phyloP scores from a whole-genome alignment of 2,329 filamentous ascomycete genomes.

The Herpotrichia juniperi region DNA sequence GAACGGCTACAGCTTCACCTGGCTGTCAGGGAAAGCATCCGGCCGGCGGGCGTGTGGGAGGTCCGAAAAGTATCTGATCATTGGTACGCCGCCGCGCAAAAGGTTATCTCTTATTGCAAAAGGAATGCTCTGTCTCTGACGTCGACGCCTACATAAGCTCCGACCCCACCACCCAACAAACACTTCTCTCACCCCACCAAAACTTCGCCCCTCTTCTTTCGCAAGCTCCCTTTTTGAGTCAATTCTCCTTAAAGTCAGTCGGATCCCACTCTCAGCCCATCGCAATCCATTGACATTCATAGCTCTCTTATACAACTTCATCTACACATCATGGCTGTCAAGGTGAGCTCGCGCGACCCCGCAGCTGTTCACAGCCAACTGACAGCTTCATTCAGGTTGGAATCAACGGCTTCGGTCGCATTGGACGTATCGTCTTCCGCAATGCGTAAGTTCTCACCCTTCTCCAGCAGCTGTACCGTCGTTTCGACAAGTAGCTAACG shows the following conservation, averaged over 20 bases:
- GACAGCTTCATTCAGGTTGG: constrained; percentile 67
- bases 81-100: constrained; percentile 19
- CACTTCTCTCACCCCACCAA: constrained; percentile 16
- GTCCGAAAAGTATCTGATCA: constrained; percentile 28
- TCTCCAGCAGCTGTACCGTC: constrained; percentile 1
- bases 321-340: constrained; percentile 52
- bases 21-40: constrained; percentile 25
- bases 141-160: constrained; percentile 13
- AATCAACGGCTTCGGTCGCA: constrained; percentile 99
- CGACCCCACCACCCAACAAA: constrained; percentile 34
- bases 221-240: constrained; percentile 21
- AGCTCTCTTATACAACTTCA: constrained; percentile 22
- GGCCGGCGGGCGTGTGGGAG: constrained; percentile 40
- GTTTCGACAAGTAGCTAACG: constrained; percentile 23
- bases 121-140: constrained; percentile 37
- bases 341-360: constrained; percentile 44
- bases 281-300: constrained; percentile 18
- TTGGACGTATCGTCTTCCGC: constrained; percentile 98
- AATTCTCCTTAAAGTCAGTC: constrained; percentile 27
- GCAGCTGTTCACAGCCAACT: constrained; percentile 28
- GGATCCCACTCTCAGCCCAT: constrained; percentile 12
- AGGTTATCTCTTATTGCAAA: constrained; percentile 37
- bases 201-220: constrained; percentile 22
- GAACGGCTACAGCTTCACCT: constrained; percentile 13
- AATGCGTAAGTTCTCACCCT: constrained; percentile 71